These are phyloP conservation scores for Nicotiana paniculata DNA, from an alignment of 257 asterid genomes.

Conservation along the genomic window DNA sequence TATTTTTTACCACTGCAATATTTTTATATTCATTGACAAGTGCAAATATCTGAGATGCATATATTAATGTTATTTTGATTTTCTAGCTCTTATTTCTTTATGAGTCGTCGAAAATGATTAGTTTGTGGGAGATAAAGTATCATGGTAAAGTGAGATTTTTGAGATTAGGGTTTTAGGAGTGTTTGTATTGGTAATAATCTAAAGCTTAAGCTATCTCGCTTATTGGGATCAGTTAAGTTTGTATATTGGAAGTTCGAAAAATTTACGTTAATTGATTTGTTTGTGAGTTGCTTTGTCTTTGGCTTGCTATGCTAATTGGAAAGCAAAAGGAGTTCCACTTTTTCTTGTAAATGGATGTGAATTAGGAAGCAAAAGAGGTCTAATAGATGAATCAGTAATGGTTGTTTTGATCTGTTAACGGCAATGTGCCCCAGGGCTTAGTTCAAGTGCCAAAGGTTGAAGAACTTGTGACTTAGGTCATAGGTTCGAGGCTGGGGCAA, in stretches of 20 bases:
- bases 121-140: not conserved
- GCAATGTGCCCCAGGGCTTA: no score
- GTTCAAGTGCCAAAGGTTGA: no score
- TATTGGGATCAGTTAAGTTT: not conserved
- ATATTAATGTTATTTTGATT: not conserved
- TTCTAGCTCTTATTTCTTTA: not conserved
- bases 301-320: not conserved
- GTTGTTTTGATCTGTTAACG: not conserved
- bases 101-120: not conserved
- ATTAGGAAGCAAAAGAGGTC: not conserved
- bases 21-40: not conserved
- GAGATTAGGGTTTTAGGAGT: constrained; percentile 17
- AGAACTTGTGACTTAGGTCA: no score
- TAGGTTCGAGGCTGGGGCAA: no score
- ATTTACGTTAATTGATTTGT: not conserved
- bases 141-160: not conserved
- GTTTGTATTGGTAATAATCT: not conserved
- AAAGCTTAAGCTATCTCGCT: not conserved
- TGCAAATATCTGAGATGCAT: not conserved
- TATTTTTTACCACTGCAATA: not conserved
- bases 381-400: not conserved
- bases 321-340: not conserved
- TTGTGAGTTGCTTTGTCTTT: not conserved
- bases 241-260: not conserved
- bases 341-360: not conserved